These are phyloP conservation scores for Suhomyces canberraensis DNA, from an alignment of 805 yeast species.

Conservation along the genomic window DNA sequence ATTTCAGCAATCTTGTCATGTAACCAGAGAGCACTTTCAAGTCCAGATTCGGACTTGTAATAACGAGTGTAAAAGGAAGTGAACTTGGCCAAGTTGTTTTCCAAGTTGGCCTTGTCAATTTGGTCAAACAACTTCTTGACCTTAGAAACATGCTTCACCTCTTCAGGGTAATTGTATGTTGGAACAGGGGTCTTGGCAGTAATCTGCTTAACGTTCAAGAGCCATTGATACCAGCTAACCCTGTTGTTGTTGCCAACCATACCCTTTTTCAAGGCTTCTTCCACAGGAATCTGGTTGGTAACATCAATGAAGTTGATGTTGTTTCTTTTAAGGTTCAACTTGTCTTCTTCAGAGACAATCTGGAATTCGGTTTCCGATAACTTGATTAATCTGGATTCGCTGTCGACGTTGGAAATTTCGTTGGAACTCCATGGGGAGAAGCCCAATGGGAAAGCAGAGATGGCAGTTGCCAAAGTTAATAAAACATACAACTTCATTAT, in stretches of 20 bases:
- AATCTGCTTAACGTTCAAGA: constrained; percentile 2
- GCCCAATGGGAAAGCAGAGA: neutral
- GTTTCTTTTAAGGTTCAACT: constrained; percentile 32
- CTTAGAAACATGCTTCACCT: constrained; percentile 30
- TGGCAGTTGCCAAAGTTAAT: neutral
- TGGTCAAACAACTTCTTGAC: constrained; percentile 41
- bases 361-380: constrained; percentile 29
- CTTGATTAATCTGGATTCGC: constrained; percentile 27
- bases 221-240: constrained; percentile 2
- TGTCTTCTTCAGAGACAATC: constrained; percentile 35
- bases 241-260: constrained; percentile 3
- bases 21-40: constrained; percentile 70
- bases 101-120: constrained; percentile 48
- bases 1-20: constrained; percentile 45
- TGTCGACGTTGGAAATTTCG: neutral
- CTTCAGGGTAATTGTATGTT: constrained; percentile 51
- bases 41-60: constrained; percentile 70
- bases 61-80: constrained; percentile 73
- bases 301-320: constrained; percentile 64
- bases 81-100: constrained; percentile 55
- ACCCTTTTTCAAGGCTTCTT: constrained; percentile 26
- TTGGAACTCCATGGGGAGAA: neutral
- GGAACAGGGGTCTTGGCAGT: constrained; percentile 15
- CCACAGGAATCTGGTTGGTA: constrained; percentile 45
- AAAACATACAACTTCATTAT: neutral